Conservation (phyloP, 805 yeast genomes). For the Nakazawaea peltata region DNA sequence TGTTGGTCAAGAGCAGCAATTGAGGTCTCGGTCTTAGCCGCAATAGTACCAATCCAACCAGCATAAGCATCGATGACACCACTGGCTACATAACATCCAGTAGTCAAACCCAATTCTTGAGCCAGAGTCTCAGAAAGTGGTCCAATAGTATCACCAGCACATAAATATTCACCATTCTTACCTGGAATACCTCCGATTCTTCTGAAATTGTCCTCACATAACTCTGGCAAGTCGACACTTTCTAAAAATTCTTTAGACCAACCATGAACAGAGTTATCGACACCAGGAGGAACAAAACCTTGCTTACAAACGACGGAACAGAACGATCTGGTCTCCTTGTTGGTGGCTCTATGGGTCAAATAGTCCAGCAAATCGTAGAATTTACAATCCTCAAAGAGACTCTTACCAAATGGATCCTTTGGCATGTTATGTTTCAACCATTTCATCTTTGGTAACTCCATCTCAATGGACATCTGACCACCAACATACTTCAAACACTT, state of each 20-base stretch:
- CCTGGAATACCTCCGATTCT: constrained; percentile 81
- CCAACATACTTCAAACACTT: constrained; percentile 86
- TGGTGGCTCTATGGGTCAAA: constrained; percentile 87
- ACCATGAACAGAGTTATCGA: constrained; percentile 77
- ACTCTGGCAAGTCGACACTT: constrained; percentile 64
- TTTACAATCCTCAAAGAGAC: constrained; percentile 47
- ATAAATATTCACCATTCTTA: constrained; percentile 60
- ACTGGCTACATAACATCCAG: constrained; percentile 78
- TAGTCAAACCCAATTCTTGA: constrained; percentile 72
- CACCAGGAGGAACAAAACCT: constrained; percentile 89
- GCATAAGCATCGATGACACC: constrained; percentile 98
- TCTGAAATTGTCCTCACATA: constrained; percentile 66
- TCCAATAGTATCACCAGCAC: constrained; percentile 91
- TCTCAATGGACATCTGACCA: constrained; percentile 95
- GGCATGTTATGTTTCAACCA: constrained; percentile 91
- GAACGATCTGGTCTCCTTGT: constrained; percentile 76
- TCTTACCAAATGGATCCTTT: constrained; percentile 27
- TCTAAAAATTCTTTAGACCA: constrained; percentile 81
- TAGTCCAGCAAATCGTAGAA: constrained; percentile 92
- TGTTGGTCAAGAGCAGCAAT: constrained; percentile 43
- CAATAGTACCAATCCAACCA: constrained; percentile 98
- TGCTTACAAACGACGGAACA: constrained; percentile 94
- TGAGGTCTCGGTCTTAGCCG: constrained; percentile 65
- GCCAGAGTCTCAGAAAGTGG: constrained; percentile 61
- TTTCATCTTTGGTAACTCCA: constrained; percentile 95